Conservation (phyloP, 208 protist genomes). For the Leishmania guyanensis region DNA sequence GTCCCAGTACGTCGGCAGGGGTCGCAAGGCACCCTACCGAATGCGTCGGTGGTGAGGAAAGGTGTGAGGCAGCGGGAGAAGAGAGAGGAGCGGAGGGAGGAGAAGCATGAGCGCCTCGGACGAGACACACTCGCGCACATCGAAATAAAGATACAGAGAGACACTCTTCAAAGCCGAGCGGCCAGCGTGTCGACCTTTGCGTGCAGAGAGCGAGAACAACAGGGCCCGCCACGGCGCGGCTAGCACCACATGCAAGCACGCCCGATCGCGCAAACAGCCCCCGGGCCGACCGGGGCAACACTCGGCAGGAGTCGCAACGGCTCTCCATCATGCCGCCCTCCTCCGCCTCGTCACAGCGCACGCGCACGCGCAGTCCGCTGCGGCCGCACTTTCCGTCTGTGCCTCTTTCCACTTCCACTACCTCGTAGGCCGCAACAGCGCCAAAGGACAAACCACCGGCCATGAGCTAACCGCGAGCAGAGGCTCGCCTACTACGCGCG, state of each 20-base stretch:
- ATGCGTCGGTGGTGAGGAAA: neutral
- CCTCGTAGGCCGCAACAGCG: neutral
- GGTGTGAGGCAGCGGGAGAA: neutral
- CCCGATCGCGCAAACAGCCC: neutral
- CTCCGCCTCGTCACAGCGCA: neutral
- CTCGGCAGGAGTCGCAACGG: neutral
- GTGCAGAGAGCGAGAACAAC: neutral
- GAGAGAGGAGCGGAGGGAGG: neutral
- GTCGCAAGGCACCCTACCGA: neutral
- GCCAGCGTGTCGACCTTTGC: neutral
- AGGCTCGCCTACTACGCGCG: neutral
- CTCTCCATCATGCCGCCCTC: neutral
- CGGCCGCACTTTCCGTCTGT: neutral
- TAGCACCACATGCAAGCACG: neutral
- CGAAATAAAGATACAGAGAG: neutral
- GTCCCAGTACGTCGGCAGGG: neutral
- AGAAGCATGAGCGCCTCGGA: neutral
- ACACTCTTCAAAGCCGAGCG: neutral
- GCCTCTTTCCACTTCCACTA: neutral
- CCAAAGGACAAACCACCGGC: neutral
- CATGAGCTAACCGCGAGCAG: neutral
- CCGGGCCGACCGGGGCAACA: neutral
- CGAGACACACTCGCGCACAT: neutral
- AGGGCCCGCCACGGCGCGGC: neutral
- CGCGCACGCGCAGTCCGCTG: neutral